phyloP scores from a whole-genome alignment of 441 rosid genomes.

The Populus hybrid region DNA sequence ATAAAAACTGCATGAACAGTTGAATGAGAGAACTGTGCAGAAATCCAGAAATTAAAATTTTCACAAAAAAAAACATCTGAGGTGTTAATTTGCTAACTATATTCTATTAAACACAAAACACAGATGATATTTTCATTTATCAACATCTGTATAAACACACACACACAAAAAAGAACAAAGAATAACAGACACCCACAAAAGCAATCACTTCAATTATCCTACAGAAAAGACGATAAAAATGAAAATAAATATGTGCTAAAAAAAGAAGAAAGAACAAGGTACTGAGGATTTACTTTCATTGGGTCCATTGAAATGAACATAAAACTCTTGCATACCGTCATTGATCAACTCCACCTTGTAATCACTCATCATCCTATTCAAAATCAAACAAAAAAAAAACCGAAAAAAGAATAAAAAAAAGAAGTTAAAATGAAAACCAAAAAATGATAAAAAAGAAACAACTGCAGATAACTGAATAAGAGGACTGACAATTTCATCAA shows the following conservation, averaged over 20 bases:
- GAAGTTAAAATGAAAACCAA: background rate
- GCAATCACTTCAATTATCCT: background rate
- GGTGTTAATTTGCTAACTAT: background rate
- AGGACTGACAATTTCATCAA: slow-evolving; percentile 61
- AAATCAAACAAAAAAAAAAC: background rate
- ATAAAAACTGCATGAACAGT: background rate
- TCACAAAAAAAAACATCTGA: background rate
- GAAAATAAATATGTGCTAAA: too few relatives aligned
- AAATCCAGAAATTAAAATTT: background rate
- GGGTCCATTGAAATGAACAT: too few relatives aligned
- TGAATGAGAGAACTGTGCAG: background rate
- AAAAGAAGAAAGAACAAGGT: too few relatives aligned
- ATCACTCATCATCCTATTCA: slow-evolving; percentile 65
- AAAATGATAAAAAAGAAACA: background rate
- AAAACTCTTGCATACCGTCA: too few relatives aligned
- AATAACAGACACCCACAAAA: background rate
- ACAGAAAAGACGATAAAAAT: too few relatives aligned
- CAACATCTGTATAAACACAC: background rate
- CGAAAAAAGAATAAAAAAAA: background rate
- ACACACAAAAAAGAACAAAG: too few relatives aligned
- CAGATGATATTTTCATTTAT: background rate
- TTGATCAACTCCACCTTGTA: too few relatives aligned
- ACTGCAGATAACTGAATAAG: slow-evolving; percentile 2
- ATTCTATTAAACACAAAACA: background rate
- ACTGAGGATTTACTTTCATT: too few relatives aligned